Evolutionary conservation across 78 protist species (phyloP), one percentile per base, ranked within the genome.

Genomic region (Guillardia theta): DNA sequence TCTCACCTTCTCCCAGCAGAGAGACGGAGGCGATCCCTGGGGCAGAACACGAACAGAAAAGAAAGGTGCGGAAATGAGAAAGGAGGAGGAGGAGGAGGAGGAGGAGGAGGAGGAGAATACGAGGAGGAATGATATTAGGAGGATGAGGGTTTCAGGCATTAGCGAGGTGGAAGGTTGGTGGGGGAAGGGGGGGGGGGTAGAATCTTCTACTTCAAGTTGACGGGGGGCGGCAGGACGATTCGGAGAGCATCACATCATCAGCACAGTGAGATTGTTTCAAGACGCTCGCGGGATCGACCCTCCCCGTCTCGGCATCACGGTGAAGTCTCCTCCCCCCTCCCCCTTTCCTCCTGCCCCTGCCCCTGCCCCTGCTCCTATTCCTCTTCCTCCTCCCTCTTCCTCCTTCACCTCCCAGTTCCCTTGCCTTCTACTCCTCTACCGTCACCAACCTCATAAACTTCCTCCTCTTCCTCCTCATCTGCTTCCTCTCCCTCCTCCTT

Each of bases 271-370:
- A 12, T 36, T 70, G 83, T 53, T 53, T 18, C 33, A 21, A 18
- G 83, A 70, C 41, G 83, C 83, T 4, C 83, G 83, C 10, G 83
- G 83, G n/a, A 12, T 70, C 1, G 83, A 70, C 6, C 36, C 83
- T 4, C 83, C 83, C 6, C 83, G 83, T 43, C 83, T 70, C 83
- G 83, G 83, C 83, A 70, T 70, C 41, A 70, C 83, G 4, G 83
- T 70, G 41, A 58, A 6, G 39, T 6, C 70, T 30, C 27, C 70
- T 6, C 27, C 70, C 70, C 22, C 22, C 21, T 24, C 41, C 15
- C 36, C 46, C 41, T 3, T 70, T 70, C 39, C n/a, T 10, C 33
- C 12, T 33, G 6, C n/a, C 33, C 12, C 22, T 64, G 21, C 33
- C 39, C 22, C n/a, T 64, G 78, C 78, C 39, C n/a, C n/a, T 5